Base-by-base conservation (phyloP, 2,329 filamentous ascomycete species). In the Penicillium polonicum region DNA sequence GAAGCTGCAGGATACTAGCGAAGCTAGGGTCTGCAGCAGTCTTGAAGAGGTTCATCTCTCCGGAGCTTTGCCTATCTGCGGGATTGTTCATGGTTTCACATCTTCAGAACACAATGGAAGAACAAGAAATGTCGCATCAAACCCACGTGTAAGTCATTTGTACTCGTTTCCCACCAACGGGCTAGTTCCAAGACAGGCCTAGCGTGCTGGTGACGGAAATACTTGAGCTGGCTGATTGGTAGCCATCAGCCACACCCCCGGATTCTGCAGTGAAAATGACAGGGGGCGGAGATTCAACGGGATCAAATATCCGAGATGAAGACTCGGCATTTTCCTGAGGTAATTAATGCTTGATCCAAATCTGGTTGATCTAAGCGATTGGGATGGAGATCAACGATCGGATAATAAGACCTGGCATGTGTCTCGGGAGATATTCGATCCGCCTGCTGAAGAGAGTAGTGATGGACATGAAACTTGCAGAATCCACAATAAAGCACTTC, bases 261-360 rank as follows among this genome's bases (percentile, higher is more conserved):
- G 48, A 38, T 42, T 25, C 29, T 29, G 33, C 48, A 21, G 25
- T 57, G 38, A 36, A 36, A 15, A 36, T 41, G 58, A 64, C 63
- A 64, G 58, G 63, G 63, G 60, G 58, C 62, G 62, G 63, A 51
- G 42, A 65, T 57, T 63, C 46, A 56, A 49, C 60, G 62, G 62
- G 57, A 48, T 48, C 9, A 31, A 45, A 43, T 46, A 27, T 9
- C 27, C 21, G 19, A 38, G 35, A 35, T 38, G n/a, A 48, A 17
- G 21, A 52, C 29, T 15, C 15, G 13, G 7, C 25, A 39, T 27
- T 8, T 21, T 31, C n/a, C 25, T 48, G 19, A 21, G 21, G 19
- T 23, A 33, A 13, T n/a, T 12, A 33, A 23, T 9, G 19, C 19
- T 41, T 41, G 48, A 29, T 17, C 33, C 12, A 2, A 35, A 17